These are phyloP conservation scores for Wickerhamiella alocasiicola DNA, from an alignment of 805 yeast species.

Conservation along the genomic window DNA sequence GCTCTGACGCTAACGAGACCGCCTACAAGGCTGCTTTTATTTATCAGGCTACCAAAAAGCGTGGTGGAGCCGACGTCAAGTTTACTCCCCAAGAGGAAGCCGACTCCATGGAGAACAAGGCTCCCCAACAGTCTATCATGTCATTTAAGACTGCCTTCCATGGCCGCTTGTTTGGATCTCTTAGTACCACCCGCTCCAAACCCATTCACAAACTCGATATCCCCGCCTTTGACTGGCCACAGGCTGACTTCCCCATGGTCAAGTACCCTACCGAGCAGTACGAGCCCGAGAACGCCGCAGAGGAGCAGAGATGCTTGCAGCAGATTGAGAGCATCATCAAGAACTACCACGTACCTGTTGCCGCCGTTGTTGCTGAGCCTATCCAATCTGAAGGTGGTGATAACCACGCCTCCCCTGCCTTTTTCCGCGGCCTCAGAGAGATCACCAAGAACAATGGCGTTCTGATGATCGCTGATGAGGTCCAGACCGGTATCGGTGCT, in stretches of 20 bases:
- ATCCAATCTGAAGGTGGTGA: slow-evolving; percentile 89
- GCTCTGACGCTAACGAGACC: slow-evolving; percentile 80
- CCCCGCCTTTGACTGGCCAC: slow-evolving; percentile 96
- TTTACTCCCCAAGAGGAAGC: slow-evolving; percentile 58
- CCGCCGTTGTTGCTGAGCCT: slow-evolving; percentile 84
- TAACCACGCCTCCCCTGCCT: slow-evolving; percentile 64
- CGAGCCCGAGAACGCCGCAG: slow-evolving; percentile 51
- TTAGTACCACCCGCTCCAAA: slow-evolving; percentile 83
- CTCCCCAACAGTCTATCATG: slow-evolving; percentile 73
- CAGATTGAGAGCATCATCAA: slow-evolving; percentile 60
- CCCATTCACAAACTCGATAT: slow-evolving; percentile 81
- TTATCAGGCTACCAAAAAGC: slow-evolving; percentile 56
- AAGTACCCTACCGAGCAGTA: slow-evolving; percentile 69
- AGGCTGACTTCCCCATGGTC: slow-evolving; percentile 80
- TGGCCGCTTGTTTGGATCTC: slow-evolving; percentile 87
- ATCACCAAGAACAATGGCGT: slow-evolving; percentile 58
- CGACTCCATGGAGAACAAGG: slow-evolving; percentile 64
- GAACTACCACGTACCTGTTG: slow-evolving; percentile 64
- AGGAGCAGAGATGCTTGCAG: slow-evolving; percentile 65
- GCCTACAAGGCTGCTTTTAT: slow-evolving; percentile 84
- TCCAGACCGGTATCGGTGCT: slow-evolving; percentile 84
- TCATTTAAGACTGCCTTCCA: slow-evolving; percentile 88
- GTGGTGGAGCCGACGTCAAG: slow-evolving; percentile 45
- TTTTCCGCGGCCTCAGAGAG: slow-evolving; percentile 75
- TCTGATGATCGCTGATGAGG: slow-evolving; percentile 70